Base-by-base conservation (phyloP, 2,329 filamentous ascomycete species). In the Cordyceps cateniannulata region DNA sequence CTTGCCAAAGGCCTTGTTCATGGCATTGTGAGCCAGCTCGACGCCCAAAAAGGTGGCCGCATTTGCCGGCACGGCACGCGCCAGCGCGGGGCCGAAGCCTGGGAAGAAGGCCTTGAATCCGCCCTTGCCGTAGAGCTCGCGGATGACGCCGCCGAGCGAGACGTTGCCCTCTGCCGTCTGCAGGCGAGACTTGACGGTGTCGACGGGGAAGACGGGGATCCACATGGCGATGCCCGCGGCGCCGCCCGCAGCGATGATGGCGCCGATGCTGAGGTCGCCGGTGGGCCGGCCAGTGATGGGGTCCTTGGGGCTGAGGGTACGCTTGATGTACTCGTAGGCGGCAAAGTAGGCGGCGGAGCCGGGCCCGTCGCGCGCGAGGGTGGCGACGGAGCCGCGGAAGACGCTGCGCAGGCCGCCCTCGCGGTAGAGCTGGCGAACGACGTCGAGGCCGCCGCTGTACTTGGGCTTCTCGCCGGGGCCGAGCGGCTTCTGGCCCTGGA, bases 121-220 rank as follows among this genome's bases (percentile, higher is more conserved):
- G 35, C 93, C 93, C 69, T 80, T 87, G 40, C 80, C 86, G 71
- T 96, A 96, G n/a, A 99, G 80, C 59, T 91, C 85, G 65, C 84
- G 82, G 56, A 99, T 84, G 35, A 95, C 91, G 8, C 89, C 87
- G 18, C 86, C 83, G 56, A 99, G 85, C 0, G 89, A 91, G 54
- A 92, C 87, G 67, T 88, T 88, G 53, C 91, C 92, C 70, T 95
- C 90, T 47, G 91, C 91, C 48, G 91, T 96, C 81, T 99, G 95
- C 72, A 99, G 78, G 42, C 93, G 82, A 65, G 88, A 93, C 85
- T 99, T 99, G 77, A 99, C 87, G 0, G 95, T 99, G 71, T 99
- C 95, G 65, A 99, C 84, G 24, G 95, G 95, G 84, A 99, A 99
- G 47, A 99, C 93, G 59, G 95, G 93, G 67, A 97, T 95, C 95